A percentile compares a stretch with the other conserved stretches of the same genome.
phyloP scores from a whole-genome alignment of 352 stramenopile species.

The Phytopythium sindhum region DNA sequence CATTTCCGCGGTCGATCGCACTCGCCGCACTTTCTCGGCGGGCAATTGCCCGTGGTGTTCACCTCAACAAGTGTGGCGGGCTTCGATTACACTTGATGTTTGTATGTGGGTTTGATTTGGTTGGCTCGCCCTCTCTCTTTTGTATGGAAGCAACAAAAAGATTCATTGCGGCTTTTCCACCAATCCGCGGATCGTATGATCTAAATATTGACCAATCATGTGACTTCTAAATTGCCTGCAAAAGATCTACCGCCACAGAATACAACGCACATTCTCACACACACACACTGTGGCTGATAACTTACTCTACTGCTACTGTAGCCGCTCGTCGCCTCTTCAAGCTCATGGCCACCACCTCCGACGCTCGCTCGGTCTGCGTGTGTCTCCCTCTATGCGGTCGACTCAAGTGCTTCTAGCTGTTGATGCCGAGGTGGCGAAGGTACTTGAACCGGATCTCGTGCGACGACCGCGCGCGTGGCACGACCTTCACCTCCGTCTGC shows the following conservation, averaged over 20 bases:
- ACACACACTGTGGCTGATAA: neutral
- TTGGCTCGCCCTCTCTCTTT: constrained; percentile 4
- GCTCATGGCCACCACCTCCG: neutral
- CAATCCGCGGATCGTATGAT: neutral
- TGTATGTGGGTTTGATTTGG: constrained; percentile 1
- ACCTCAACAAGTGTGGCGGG: neutral
- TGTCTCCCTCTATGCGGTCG: neutral
- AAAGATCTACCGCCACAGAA: neutral
- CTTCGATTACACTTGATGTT: neutral
- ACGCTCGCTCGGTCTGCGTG: neutral
- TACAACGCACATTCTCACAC: neutral
- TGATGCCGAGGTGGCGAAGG: constrained; percentile 82
- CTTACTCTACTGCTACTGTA: neutral
- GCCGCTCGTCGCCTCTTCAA: too few relatives aligned
- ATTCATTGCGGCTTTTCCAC: neutral
- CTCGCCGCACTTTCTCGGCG: neutral
- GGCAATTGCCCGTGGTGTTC: neutral
- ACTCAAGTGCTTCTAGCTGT: constrained; percentile 40
- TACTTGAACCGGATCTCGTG: constrained; percentile 87
- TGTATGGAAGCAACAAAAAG: neutral
- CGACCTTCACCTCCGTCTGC: constrained; percentile 69
- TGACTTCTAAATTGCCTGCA: neutral
- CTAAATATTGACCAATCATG: neutral
- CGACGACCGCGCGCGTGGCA: constrained; percentile 62
- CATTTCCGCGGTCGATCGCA: neutral